Percentiles rank a stretch among this genome's conserved stretches.
These are phyloP conservation scores for Polychaeton citri DNA, from an alignment of 2,329 filamentous ascomycete species.

Conservation along the genomic window DNA sequence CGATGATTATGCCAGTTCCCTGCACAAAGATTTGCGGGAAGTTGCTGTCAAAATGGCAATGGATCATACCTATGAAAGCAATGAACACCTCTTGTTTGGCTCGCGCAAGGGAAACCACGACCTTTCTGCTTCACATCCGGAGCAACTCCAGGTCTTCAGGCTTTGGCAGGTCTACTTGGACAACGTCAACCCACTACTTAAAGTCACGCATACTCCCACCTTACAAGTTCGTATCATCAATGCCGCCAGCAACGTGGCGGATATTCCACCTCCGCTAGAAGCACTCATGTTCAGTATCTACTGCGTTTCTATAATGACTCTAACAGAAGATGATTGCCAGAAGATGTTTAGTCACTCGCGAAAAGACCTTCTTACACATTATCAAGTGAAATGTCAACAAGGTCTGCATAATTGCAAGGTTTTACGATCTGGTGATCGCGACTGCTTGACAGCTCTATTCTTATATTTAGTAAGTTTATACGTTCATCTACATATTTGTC, in stretches of 20 bases:
- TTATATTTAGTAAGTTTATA: constrained; percentile 40
- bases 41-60: constrained; percentile 31
- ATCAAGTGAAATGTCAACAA: constrained; percentile 34
- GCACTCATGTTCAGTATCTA: constrained; percentile 47
- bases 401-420: constrained; percentile 31
- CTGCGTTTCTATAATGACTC: constrained; percentile 43
- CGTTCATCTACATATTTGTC: not conserved
- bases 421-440: constrained; percentile 28
- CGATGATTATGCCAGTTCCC: constrained; percentile 18
- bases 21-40: constrained; percentile 23
- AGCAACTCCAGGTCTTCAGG: constrained; percentile 51
- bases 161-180: constrained; percentile 66
- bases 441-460: constrained; percentile 38
- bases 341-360: constrained; percentile 24
- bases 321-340: constrained; percentile 42
- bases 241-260: constrained; percentile 43
- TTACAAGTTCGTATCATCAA: constrained; percentile 53
- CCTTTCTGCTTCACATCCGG: constrained; percentile 44
- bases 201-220: constrained; percentile 58
- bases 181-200: constrained; percentile 61
- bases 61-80: constrained; percentile 27
- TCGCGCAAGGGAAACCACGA: constrained; percentile 27
- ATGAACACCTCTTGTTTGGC: constrained; percentile 42
- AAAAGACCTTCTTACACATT: constrained; percentile 7
- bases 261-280: constrained; percentile 43